Conservation (phyloP, 768 basidiomycete species). For the Pleurotus citrinopileatus region DNA sequence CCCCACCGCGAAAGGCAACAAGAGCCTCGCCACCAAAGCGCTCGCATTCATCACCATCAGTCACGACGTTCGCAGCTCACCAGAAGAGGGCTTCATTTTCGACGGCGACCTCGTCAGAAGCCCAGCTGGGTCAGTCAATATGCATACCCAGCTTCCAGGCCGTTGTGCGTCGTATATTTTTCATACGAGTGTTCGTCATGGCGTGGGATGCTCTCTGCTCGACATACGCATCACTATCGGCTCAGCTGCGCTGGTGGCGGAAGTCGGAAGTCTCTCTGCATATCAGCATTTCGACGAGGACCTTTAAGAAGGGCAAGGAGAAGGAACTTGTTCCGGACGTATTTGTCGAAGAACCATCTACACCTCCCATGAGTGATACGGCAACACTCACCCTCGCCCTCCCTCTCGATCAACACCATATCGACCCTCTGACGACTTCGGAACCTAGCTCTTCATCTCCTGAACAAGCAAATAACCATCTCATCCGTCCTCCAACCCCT, state of each 20-base stretch:
- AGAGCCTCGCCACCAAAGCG: slow-evolving; percentile 40
- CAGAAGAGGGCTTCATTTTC: slow-evolving; percentile 21
- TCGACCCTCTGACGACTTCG: not conserved
- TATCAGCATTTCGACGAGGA: not conserved
- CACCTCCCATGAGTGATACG: not conserved
- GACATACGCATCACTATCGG: slow-evolving; percentile 51
- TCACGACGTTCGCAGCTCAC: slow-evolving; percentile 35
- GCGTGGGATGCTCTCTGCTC: slow-evolving; percentile 69
- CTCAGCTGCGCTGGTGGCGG: not conserved
- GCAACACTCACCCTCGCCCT: not conserved
- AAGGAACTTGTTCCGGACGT: slow-evolving; percentile 10
- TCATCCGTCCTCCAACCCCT: slow-evolving; percentile 13
- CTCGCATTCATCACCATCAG: slow-evolving; percentile 63
- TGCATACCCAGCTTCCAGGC: slow-evolving; percentile 36
- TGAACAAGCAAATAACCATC: slow-evolving; percentile 1
- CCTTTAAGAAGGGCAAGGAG: slow-evolving; percentile 15
- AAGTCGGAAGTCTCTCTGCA: slow-evolving; percentile 1
- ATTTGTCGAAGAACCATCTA: not conserved
- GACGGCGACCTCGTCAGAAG: slow-evolving; percentile 22
- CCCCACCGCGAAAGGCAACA: slow-evolving; percentile 26
- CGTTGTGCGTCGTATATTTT: slow-evolving; percentile 57
- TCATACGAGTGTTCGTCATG: slow-evolving; percentile 65
- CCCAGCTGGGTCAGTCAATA: slow-evolving; percentile 24
- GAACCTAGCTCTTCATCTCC: not conserved
- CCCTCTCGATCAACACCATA: not conserved